Conservation (phyloP, 768 basidiomycete genomes). For the Agaricus bisporus region DNA sequence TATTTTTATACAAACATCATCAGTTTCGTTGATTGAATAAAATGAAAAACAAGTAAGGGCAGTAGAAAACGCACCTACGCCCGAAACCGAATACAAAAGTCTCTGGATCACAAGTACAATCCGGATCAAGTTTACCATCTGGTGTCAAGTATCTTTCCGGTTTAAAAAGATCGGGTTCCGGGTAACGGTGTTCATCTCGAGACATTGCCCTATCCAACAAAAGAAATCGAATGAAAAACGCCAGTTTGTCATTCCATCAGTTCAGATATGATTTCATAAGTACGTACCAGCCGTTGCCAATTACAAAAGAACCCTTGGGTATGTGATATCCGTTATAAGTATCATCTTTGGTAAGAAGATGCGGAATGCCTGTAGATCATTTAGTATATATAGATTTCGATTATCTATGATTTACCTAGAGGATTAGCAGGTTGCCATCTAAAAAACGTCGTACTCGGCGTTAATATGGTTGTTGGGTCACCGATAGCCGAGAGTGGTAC, state of each 20-base stretch:
- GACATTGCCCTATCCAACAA: constrained; percentile 29
- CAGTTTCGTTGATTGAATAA: too few relatives aligned
- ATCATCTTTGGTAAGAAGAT: constrained; percentile 25
- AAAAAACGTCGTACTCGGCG: neutral
- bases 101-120: constrained; percentile 13
- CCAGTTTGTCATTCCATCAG: too few relatives aligned
- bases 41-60: too few relatives aligned
- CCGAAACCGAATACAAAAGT: constrained; percentile 23
- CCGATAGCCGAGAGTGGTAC: too few relatives aligned
- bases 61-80: constrained; percentile 13
- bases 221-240: neutral
- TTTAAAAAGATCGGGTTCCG: constrained; percentile 28
- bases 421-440: constrained; percentile 27
- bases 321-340: constrained; percentile 25
- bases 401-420: constrained; percentile 15
- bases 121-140: constrained; percentile 12
- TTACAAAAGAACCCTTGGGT: constrained; percentile 24
- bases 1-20: too few relatives aligned
- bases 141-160: constrained; percentile 29
- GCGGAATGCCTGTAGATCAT: constrained; percentile 18
- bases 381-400: neutral
- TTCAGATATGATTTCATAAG: neutral
- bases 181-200: constrained; percentile 29
- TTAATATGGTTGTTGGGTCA: too few relatives aligned
- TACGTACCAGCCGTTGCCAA: constrained; percentile 29